Conservation (phyloP, 2,329 filamentous ascomycete genomes). For the Cercospora zeina region DNA sequence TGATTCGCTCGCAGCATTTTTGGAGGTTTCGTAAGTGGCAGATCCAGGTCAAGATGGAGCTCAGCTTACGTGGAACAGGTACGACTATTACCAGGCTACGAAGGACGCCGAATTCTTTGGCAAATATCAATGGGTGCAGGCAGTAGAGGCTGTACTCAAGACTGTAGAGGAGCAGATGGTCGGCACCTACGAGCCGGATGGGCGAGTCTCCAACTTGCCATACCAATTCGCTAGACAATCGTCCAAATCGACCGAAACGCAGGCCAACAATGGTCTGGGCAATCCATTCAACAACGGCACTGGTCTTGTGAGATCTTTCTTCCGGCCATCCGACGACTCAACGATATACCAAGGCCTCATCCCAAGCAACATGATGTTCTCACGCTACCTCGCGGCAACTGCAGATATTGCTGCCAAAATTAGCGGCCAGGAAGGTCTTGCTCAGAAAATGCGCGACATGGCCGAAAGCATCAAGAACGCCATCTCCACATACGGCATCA, state of each 20-base stretch:
- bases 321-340: conserved; percentile 53
- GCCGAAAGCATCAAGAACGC: conserved; percentile 49
- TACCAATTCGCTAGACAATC: conserved; percentile 51
- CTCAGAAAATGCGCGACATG: conserved; percentile 58
- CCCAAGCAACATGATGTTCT: conserved; percentile 69
- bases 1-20: conserved; percentile 54
- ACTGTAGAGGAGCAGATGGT: conserved; percentile 51
- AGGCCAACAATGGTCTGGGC: conserved; percentile 55
- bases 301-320: conserved; percentile 52
- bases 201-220: conserved; percentile 46
- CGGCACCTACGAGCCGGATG: conserved; percentile 52
- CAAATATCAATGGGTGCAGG: conserved; percentile 51
- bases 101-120: conserved; percentile 52
- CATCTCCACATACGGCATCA: conserved; percentile 50
- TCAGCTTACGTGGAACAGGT: conserved; percentile 11
- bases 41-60: neutral
- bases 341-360: conserved; percentile 54
- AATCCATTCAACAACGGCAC: conserved; percentile 53
- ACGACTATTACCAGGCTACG: conserved; percentile 53
- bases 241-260: conserved; percentile 50
- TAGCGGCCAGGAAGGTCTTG: conserved; percentile 51
- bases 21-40: conserved; percentile 46
- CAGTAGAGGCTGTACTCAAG: conserved; percentile 48
- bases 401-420: conserved; percentile 56
- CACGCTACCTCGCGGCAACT: conserved; percentile 59